A percentile compares a stretch with the other conserved stretches of the same genome.
phyloP scores from a whole-genome alignment of 148 eudicot species.

The Fagopyrum tataricum region DNA sequence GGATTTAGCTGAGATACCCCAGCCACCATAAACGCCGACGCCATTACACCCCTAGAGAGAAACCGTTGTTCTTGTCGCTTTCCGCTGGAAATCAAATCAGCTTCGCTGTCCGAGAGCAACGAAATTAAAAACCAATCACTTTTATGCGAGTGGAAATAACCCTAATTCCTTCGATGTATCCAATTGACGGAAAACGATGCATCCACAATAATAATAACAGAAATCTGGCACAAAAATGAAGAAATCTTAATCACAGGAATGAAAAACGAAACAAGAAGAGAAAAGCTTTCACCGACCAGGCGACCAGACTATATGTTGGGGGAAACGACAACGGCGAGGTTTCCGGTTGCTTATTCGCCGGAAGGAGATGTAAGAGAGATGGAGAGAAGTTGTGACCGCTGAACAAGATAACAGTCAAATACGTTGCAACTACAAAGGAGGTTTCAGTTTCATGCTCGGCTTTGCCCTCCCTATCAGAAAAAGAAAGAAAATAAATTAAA shows the following conservation, averaged over 20 bases:
- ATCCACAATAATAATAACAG: neutral
- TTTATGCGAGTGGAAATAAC: neutral
- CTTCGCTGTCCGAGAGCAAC: neutral
- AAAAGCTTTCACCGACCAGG: neutral
- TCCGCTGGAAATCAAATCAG: slow-evolving; percentile 2
- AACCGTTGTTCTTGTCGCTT: neutral
- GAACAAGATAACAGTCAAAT: slow-evolving; percentile 11
- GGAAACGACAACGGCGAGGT: neutral
- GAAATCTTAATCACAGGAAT: neutral
- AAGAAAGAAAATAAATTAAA: neutral
- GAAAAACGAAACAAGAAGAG: neutral
- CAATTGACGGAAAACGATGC: slow-evolving; percentile 7
- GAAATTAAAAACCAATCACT: neutral
- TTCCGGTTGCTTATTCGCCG: slow-evolving; percentile 2
- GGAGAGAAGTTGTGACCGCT: slow-evolving; percentile 1
- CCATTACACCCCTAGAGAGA: slow-evolving; percentile 8
- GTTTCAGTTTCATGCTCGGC: slow-evolving; percentile 6
- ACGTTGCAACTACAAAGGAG: neutral
- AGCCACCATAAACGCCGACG: slow-evolving; percentile 15
- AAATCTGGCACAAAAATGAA: neutral
- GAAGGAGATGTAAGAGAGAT: neutral
- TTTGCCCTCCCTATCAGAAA: slow-evolving; percentile 11
- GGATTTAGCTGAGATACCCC: slow-evolving; percentile 13
- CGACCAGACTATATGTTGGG: neutral
- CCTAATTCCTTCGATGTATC: slow-evolving; percentile 2